Evolutionary conservation across 2,329 filamentous ascomycete genomes (phyloP).

Genomic region (Fusarium decemcellulare): DNA sequence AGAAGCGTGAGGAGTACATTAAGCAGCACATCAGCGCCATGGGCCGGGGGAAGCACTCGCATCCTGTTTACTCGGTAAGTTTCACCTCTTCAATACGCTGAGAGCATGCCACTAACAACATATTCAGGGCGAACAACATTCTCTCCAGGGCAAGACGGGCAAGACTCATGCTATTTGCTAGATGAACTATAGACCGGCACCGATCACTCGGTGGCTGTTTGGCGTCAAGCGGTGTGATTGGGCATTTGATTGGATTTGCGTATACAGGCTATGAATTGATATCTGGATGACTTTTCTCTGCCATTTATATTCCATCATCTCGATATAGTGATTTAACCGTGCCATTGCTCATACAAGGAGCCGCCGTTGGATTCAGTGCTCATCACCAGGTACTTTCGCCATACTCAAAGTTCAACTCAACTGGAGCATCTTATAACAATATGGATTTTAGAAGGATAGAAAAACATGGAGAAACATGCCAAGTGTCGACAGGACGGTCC

Average conservation of each 20-base stretch:
- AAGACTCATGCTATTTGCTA: constrained; percentile 92
- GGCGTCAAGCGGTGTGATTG: constrained; percentile 41
- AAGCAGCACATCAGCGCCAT: constrained; percentile 67
- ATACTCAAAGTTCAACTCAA: too few relatives aligned
- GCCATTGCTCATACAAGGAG: not conserved
- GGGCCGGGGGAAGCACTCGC: constrained; percentile 67
- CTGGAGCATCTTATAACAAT: too few relatives aligned
- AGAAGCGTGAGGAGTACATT: constrained; percentile 78
- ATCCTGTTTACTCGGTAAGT: constrained; percentile 50
- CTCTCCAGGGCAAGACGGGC: constrained; percentile 86
- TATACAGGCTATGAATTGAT: constrained; percentile 32
- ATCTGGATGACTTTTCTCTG: constrained; percentile 18
- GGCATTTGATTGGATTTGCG: constrained; percentile 24
- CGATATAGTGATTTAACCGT: rapidly evolving
- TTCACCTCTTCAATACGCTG: constrained; percentile 48
- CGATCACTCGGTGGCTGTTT: constrained; percentile 17
- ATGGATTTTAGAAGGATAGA: too few relatives aligned
- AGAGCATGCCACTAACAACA: not conserved
- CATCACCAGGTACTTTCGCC: too few relatives aligned
- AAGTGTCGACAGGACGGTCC: too few relatives aligned
- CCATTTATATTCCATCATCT: not conserved
- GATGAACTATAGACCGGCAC: constrained; percentile 52
- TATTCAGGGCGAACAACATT: constrained; percentile 80
- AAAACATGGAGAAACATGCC: too few relatives aligned
- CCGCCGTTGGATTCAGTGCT: too few relatives aligned